phyloP scores from a whole-genome alignment of 805 yeast genomes.

The Saturnispora gosingensis region DNA sequence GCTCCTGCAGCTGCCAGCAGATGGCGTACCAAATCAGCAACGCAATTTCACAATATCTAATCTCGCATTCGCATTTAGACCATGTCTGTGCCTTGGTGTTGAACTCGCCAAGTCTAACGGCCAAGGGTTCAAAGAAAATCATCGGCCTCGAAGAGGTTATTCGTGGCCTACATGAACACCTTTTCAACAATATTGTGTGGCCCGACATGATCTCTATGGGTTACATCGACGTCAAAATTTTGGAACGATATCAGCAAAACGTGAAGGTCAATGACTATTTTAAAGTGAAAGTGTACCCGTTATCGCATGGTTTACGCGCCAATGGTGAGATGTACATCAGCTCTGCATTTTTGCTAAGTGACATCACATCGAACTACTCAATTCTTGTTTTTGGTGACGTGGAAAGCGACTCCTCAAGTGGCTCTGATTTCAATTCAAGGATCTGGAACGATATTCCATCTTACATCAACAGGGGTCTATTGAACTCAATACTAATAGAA shows the following conservation, averaged over 20 bases:
- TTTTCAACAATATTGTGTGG: constrained; percentile 76
- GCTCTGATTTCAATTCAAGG: constrained; percentile 26
- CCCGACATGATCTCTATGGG: constrained; percentile 47
- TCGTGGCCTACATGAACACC: constrained; percentile 38
- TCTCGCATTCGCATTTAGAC: constrained; percentile 82
- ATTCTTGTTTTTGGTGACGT: constrained; percentile 76
- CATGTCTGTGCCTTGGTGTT: constrained; percentile 62
- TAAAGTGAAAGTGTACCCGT: constrained; percentile 32
- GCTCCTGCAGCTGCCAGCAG: not conserved
- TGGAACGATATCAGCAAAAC: constrained; percentile 5
- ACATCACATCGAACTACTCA: constrained; percentile 22
- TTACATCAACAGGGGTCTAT: constrained; percentile 29
- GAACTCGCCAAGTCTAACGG: constrained; percentile 52
- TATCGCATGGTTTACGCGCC: constrained; percentile 28
- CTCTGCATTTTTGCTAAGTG: constrained; percentile 51
- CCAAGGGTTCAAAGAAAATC: constrained; percentile 29
- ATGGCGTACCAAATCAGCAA: constrained; percentile 22
- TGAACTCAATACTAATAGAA: constrained; percentile 61
- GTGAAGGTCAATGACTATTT: constrained; percentile 27
- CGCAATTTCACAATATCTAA: constrained; percentile 36
- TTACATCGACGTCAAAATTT: constrained; percentile 18
- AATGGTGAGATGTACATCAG: constrained; percentile 30
- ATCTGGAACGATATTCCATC: constrained; percentile 55
- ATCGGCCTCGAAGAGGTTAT: constrained; percentile 48
- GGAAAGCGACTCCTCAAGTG: constrained; percentile 53